Evolutionary conservation across 805 yeast species (phyloP), one percentile per base, ranked within the genome.

Genomic region (Priceomyces carsonii): DNA sequence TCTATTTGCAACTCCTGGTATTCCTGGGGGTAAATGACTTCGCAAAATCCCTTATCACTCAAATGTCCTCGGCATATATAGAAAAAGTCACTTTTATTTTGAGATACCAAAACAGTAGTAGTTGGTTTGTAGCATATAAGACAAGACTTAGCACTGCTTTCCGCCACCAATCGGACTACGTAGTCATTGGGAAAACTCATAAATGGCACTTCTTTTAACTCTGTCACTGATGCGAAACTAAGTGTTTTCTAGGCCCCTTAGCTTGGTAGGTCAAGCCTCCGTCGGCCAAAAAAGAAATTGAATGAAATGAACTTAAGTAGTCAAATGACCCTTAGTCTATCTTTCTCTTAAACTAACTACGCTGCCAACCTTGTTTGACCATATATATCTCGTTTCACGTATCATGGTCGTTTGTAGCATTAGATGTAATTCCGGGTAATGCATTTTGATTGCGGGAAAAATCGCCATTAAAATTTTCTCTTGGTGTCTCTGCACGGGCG

Each of bases 91-190:
- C 51, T 58, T 28, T 69, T 70, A 38, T 65, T 69, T 18, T 63
- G 61, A 2, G 77, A 57, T 6, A 78, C 53, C 20, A 78, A 49
- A 8, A 77, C 82, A 0, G 68, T 47, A 5, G 55, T 32, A 0
- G 78, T 55, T 1, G 78, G 71, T 43, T 74, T 75, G 53, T 58
- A 76, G 57, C 84, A 78, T 9, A 77, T 52, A 14, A 40, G 43
- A 48, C 84, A 78, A 1, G 82, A 51, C 43, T 63, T 71, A 17
- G 69, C 35, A 36, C 69, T 73, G 3, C 48, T 36, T 1, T 53
- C 61, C 1, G 75, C 66, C 8, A 72, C 82, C 34, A 56, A 57
- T 31, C 73, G 59, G 20, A 63, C 44, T 8, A 45, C 53, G 48
- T 78, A 77, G 3, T 57, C 54, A 51, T 77, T 75, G 10, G 53